phyloP scores from a whole-genome alignment of 441 rosid species.

The Francoa sonchifolia region DNA sequence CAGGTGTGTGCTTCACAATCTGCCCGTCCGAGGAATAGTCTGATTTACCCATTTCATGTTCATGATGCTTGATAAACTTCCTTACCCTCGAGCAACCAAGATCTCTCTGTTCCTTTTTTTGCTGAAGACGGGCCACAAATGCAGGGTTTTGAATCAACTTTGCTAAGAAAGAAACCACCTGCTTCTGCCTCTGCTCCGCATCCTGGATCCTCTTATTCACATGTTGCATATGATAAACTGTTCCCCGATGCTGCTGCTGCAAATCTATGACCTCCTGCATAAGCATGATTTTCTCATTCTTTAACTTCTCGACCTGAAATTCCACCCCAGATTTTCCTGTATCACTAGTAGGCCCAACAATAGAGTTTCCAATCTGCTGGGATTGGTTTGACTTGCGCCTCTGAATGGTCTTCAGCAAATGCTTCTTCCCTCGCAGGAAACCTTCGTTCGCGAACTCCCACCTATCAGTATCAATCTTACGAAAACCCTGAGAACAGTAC shows the following conservation, averaged over 20 bases:
- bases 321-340: conserved; percentile 30
- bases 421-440: conserved; percentile 64
- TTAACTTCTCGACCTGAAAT: conserved; percentile 51
- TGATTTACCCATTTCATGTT: conserved; percentile 22
- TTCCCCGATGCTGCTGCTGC: conserved; percentile 50
- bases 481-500: conserved; percentile 65
- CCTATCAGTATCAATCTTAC: conserved; percentile 64
- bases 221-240: conserved; percentile 32
- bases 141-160: conserved; percentile 57
- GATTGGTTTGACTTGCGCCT: conserved; percentile 59
- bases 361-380: conserved; percentile 34
- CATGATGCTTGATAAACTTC: conserved; percentile 51
- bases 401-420: conserved; percentile 66
- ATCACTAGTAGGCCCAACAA: conserved; percentile 34
- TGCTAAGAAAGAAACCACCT: conserved; percentile 67
- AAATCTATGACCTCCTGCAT: conserved; percentile 74
- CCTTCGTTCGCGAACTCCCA: conserved; percentile 91
- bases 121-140: conserved; percentile 39
- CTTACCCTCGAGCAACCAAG: conserved; percentile 30
- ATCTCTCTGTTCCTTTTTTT: conserved; percentile 36
- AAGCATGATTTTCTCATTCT: conserved; percentile 43
- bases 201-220: conserved; percentile 54
- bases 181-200: conserved; percentile 71
- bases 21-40: conserved; percentile 30
- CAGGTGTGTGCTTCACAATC: conserved; percentile 25